Evolutionary conservation across 257 asterid genomes (phyloP).

Genomic region (Salvia miltiorrhiza): DNA sequence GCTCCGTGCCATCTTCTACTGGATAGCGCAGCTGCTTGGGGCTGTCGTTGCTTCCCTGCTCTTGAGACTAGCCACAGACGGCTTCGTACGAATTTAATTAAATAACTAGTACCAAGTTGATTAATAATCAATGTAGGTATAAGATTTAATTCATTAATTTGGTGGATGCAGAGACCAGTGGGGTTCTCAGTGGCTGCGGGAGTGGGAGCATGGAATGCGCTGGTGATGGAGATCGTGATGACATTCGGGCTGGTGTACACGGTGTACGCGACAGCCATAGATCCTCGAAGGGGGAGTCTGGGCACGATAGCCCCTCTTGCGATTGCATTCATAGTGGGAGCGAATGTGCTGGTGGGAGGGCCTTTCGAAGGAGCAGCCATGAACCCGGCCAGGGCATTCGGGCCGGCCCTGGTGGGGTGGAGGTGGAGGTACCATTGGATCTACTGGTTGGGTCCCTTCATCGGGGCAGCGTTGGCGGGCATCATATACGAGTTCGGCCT

Average conservation of each 20-base stretch:
- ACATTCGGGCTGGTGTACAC: slow-evolving; percentile 77
- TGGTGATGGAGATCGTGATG: slow-evolving; percentile 76
- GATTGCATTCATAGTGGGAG: slow-evolving; percentile 85
- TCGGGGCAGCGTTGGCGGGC: slow-evolving; percentile 74
- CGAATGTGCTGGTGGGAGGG: slow-evolving; percentile 81
- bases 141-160: too few species aligned
- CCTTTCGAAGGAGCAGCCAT: slow-evolving; percentile 87
- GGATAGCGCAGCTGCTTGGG: slow-evolving; percentile 94
- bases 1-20: slow-evolving; percentile 74
- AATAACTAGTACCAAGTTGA: too few species aligned
- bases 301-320: slow-evolving; percentile 86
- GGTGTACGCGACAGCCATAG: slow-evolving; percentile 77
- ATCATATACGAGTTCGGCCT: slow-evolving; percentile 72
- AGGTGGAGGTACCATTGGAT: slow-evolving; percentile 92
- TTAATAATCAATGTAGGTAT: too few species aligned
- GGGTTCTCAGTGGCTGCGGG: slow-evolving; percentile 77
- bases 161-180: slow-evolving; percentile 73
- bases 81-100: slow-evolving; percentile 38
- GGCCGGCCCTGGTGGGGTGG: slow-evolving; percentile 94
- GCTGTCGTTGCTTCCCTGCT: slow-evolving; percentile 69
- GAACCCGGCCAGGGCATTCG: slow-evolving; percentile 95
- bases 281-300: slow-evolving; percentile 73
- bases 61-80: slow-evolving; percentile 60
- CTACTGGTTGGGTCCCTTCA: slow-evolving; percentile 92
- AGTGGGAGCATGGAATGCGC: slow-evolving; percentile 56